A percentile compares a stretch with the other conserved stretches of the same genome.
Conservation (phyloP, 768 basidiomycete species). For the Podaxis sp. region DNA sequence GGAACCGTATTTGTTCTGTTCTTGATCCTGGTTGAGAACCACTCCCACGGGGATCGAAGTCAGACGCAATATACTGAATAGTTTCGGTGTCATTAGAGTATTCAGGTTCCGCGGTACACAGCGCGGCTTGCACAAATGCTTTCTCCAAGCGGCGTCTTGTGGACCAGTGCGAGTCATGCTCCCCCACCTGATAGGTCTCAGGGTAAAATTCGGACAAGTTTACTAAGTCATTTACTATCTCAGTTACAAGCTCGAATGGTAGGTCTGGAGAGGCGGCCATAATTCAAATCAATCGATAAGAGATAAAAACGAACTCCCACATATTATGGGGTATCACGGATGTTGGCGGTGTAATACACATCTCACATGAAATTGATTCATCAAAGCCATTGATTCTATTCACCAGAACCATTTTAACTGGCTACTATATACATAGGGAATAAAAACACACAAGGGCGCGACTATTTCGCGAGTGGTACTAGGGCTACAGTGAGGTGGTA, state of each 20-base stretch:
- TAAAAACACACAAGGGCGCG: conserved; percentile 12
- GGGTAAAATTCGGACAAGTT: background rate
- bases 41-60: no score
- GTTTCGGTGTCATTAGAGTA: background rate
- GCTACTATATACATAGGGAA: conserved; percentile 5
- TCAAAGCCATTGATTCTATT: conserved; percentile 1
- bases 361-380: background rate
- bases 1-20: no score
- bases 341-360: no score
- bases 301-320: no score
- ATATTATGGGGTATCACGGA: no score
- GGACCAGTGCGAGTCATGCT: background rate
- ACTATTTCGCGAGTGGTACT: conserved; percentile 5
- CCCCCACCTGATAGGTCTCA: background rate
- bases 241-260: background rate
- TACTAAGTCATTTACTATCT: background rate
- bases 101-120: background rate
- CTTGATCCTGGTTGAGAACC: no score
- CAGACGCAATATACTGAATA: background rate
- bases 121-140: background rate
- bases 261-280: background rate
- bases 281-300: no score
- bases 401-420: background rate
- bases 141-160: background rate
- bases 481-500: conserved; percentile 5